Evolutionary conservation across 306 rosid species (phyloP).

Genomic region (Hippophae gyantsensis): DNA sequence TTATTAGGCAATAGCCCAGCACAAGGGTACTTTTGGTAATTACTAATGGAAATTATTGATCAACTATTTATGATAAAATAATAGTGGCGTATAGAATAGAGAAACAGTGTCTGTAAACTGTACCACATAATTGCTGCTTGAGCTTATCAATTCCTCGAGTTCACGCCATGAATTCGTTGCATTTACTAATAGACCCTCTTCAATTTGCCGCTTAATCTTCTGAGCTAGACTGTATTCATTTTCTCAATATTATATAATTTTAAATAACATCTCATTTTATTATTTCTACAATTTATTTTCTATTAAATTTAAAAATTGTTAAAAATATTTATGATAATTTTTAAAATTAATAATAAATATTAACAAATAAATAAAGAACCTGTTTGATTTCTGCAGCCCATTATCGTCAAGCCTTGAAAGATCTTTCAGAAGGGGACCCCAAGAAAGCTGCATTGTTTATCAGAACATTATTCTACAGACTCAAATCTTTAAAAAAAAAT

Average conservation of each 20-base stretch:
- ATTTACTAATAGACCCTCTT: constrained; percentile 37
- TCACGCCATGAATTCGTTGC: constrained; percentile 56
- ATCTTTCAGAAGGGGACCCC: constrained; percentile 96
- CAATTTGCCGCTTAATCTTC: constrained; percentile 53
- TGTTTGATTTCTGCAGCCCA: constrained; percentile 48
- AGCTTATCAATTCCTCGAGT: constrained; percentile 36
- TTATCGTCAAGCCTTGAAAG: constrained; percentile 60
- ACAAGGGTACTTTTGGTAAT: too few relatives aligned
- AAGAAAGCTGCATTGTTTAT: constrained; percentile 44
- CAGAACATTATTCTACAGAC: too few relatives aligned
- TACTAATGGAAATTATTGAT: too few relatives aligned
- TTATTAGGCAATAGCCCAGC: too few relatives aligned
- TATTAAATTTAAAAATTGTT: too few relatives aligned
- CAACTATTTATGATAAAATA: too few relatives aligned
- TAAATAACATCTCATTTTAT: too few relatives aligned
- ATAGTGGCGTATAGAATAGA: too few relatives aligned
- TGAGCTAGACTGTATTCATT: constrained; percentile 40
- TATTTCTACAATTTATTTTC: too few relatives aligned
- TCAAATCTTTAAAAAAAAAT: neutral
- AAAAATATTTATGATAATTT: too few relatives aligned
- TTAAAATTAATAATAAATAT: neutral
- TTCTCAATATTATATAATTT: too few relatives aligned
- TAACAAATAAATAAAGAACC: constrained; percentile 22
- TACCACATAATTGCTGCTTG: constrained; percentile 60
- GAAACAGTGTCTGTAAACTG: too few relatives aligned